Percentiles rank a stretch among this genome's conserved stretches.
Conservation (phyloP, 2,329 filamentous ascomycete species). For the Madurella mycetomatis region DNA sequence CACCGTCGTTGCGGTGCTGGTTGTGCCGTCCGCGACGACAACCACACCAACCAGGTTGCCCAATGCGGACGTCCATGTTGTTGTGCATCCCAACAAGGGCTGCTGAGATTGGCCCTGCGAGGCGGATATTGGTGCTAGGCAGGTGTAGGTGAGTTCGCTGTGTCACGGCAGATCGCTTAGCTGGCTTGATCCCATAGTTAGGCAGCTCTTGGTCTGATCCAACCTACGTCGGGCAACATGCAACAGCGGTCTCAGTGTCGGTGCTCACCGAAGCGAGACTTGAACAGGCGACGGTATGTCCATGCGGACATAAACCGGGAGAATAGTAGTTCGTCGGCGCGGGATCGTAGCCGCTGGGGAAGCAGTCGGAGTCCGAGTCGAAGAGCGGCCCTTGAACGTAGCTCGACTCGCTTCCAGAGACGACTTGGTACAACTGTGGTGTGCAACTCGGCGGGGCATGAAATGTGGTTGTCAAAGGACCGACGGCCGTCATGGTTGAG, state of each 20-base stretch:
- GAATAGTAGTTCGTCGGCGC: constrained; percentile 27
- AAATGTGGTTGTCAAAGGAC: constrained; percentile 29
- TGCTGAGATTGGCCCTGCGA: background rate
- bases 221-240: constrained; percentile 28
- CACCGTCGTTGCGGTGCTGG: constrained; percentile 9
- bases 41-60: constrained; percentile 20
- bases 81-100: constrained; percentile 24
- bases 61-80: constrained; percentile 16
- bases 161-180: background rate
- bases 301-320: constrained; percentile 26
- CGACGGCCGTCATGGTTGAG: constrained; percentile 25
- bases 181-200: background rate
- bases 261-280: constrained; percentile 16
- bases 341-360: constrained; percentile 26
- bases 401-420: constrained; percentile 16
- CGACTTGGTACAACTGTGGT: constrained; percentile 26
- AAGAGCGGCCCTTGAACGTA: constrained; percentile 28
- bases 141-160: constrained; percentile 24
- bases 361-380: constrained; percentile 23
- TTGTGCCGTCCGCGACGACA: constrained; percentile 18
- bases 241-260: constrained; percentile 26
- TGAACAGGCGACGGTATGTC: constrained; percentile 29
- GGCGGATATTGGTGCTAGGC: constrained; percentile 7
- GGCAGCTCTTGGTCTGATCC: background rate
- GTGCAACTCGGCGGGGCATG: constrained; percentile 26